Evolutionary conservation across 1,284 basidiomycete genomes (phyloP).

Genomic region (Pseudozyma thailandica): DNA sequence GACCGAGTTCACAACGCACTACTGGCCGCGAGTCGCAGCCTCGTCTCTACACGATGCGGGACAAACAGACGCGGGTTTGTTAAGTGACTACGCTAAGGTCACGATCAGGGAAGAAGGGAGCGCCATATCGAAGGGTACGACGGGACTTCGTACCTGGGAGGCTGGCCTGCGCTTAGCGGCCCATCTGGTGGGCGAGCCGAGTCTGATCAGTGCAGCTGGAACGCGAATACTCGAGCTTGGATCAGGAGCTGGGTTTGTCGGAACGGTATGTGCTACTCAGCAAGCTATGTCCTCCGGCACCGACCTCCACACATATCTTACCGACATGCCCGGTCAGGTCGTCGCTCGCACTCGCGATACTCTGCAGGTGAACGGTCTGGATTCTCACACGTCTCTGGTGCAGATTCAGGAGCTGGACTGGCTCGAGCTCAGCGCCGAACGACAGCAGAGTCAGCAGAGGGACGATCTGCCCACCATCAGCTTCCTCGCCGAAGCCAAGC

Average conservation of each 20-base stretch:
- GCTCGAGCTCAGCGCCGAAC: slow-evolving; percentile 41
- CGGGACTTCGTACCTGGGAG: slow-evolving; percentile 52
- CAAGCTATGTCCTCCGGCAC: slow-evolving; percentile 5
- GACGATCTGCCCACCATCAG: slow-evolving; percentile 38
- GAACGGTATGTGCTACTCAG: slow-evolving; percentile 31
- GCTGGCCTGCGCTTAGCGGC: slow-evolving; percentile 41
- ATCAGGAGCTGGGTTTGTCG: slow-evolving; percentile 51
- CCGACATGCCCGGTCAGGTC: slow-evolving; percentile 49
- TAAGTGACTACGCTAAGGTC: slow-evolving; percentile 15
- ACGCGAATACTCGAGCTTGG: slow-evolving; percentile 50
- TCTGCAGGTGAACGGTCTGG: slow-evolving; percentile 26
- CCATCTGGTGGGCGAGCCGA: slow-evolving; percentile 30
- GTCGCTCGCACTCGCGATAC: slow-evolving; percentile 31
- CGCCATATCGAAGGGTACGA: slow-evolving; percentile 48
- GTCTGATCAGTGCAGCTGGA: slow-evolving; percentile 17
- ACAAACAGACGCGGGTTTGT: slow-evolving; percentile 6
- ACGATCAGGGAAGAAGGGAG: slow-evolving; percentile 45
- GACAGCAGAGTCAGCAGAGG: slow-evolving; percentile 39
- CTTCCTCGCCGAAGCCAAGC: slow-evolving; percentile 34
- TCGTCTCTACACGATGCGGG: not conserved
- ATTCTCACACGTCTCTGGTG: slow-evolving; percentile 1
- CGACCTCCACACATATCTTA: slow-evolving; percentile 29
- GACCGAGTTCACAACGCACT: slow-evolving; percentile 34
- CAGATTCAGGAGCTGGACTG: slow-evolving; percentile 42
- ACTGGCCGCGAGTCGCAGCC: slow-evolving; percentile 11